phyloP scores from a whole-genome alignment of 257 asterid species.

The Solanum sparsipilum region DNA sequence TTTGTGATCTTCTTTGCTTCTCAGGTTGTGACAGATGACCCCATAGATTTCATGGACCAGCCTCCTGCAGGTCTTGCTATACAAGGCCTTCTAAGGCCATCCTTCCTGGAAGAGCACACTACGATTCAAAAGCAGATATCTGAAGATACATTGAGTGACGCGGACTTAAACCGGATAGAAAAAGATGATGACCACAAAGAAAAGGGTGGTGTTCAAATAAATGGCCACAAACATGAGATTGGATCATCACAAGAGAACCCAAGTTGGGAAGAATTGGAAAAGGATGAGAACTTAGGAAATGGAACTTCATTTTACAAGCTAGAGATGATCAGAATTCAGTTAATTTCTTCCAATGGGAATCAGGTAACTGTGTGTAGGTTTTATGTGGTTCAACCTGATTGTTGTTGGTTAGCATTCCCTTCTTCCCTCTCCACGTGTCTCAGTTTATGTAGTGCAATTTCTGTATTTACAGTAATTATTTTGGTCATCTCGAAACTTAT shows the following conservation, averaged over 20 bases:
- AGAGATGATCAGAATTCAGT: constrained; percentile 76
- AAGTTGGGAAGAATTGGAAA: constrained; percentile 61
- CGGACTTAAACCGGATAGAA: constrained; percentile 16
- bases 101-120: constrained; percentile 78
- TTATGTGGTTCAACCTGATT: background rate
- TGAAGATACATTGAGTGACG: constrained; percentile 27
- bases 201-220: constrained; percentile 38
- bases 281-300: constrained; percentile 54
- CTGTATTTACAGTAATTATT: background rate
- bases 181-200: constrained; percentile 28
- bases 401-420: background rate
- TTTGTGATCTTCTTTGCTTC: constrained; percentile 6
- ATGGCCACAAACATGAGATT: constrained; percentile 51
- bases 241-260: constrained; percentile 39
- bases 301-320: constrained; percentile 91
- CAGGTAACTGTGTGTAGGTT: constrained; percentile 33
- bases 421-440: background rate
- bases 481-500: background rate
- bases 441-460: background rate
- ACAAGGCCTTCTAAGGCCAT: constrained; percentile 88
- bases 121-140: constrained; percentile 64
- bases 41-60: constrained; percentile 88
- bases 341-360: constrained; percentile 62
- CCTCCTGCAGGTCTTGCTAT: constrained; percentile 89
- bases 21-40: constrained; percentile 75